Base-by-base conservation (phyloP, 352 stramenopile genomes). In the Vaucheria bursata region DNA sequence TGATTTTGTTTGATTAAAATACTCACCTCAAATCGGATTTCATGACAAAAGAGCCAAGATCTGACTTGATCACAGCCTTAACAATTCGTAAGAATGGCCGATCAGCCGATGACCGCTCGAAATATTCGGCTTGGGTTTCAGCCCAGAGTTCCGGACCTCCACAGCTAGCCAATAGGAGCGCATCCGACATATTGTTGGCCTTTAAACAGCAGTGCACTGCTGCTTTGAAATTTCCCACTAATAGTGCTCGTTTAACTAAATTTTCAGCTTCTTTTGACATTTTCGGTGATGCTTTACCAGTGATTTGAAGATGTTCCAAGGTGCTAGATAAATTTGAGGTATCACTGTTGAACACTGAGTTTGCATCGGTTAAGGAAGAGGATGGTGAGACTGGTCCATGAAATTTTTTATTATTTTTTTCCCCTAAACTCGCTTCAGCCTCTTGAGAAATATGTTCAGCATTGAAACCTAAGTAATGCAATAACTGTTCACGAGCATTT, bases 201-300 rank as follows among this genome's bases (percentile, higher is more conserved):
- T 89, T 87, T 74, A 98, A 90, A 74, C 95, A 99, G 84, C 89
- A 95, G 84, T 98, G 95, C 6, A 99, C 95, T 0, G 96, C 96
- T 1, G 96, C 92, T 78, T 97, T 93, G 80, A 99, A 98, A 86
- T 98, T 97, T 40, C 96, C 96, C 1, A 98, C 94, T 3, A 99
- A 85, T 29, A 99, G 85, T 0, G 95, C 92, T 80, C 96, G 87
- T 87, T 97, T 97, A 39, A 98, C 87, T 25, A 89, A 91, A 67
- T 85, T 91, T 78, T 97, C 92, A 8, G 92, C 96, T 70, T 93
- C 87, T 75, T 91, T 88, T 7, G 91, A 25, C 68, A 33, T 25
- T 29, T 31, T 65, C 18, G 2, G n/a, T n/a, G n/a, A n/a, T n/a
- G n/a, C n/a, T n/a, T n/a, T n/a, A n/a, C n/a, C n/a, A n/a, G n/a